Evolutionary conservation across 306 rosid genomes (phyloP).

Genomic region (Vigna trinervia): DNA sequence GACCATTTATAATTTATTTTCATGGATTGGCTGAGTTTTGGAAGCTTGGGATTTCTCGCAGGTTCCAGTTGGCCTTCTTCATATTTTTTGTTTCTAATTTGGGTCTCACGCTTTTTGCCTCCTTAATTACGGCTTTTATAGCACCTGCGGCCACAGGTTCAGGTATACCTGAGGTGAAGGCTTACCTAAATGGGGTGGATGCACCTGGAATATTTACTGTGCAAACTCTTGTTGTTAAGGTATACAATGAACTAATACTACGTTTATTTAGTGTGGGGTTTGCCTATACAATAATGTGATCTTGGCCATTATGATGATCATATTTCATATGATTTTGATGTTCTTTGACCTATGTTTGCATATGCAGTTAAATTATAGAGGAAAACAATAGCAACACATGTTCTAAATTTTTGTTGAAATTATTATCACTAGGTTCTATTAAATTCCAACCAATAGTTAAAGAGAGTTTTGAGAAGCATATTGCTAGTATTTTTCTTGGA

Average conservation of each 20-base stretch:
- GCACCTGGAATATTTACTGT: constrained; percentile 80
- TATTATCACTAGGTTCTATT: neutral
- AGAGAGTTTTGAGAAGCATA: too few species aligned
- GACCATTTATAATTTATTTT: neutral
- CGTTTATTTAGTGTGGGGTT: neutral
- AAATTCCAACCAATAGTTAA: neutral
- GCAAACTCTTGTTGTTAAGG: constrained; percentile 82
- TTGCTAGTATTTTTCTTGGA: neutral
- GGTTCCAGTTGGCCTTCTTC: constrained; percentile 72
- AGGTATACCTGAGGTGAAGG: constrained; percentile 97
- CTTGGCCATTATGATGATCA: neutral
- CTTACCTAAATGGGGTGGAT: constrained; percentile 92
- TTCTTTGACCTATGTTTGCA: neutral
- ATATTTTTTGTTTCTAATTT: constrained; percentile 76
- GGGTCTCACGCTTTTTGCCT: constrained; percentile 74
- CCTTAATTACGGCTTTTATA: constrained; percentile 68
- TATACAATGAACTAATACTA: constrained; percentile 6
- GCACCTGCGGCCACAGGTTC: constrained; percentile 92
- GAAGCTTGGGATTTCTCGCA: constrained; percentile 42
- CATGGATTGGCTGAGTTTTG: constrained; percentile 6
- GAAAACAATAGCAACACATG: neutral
- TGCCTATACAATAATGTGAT: neutral
- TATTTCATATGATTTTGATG: constrained; percentile 1
- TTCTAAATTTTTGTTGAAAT: too few species aligned
- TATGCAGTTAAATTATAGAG: neutral